phyloP scores from a whole-genome alignment of 257 asterid species.

The Solanum ossicruentum region DNA sequence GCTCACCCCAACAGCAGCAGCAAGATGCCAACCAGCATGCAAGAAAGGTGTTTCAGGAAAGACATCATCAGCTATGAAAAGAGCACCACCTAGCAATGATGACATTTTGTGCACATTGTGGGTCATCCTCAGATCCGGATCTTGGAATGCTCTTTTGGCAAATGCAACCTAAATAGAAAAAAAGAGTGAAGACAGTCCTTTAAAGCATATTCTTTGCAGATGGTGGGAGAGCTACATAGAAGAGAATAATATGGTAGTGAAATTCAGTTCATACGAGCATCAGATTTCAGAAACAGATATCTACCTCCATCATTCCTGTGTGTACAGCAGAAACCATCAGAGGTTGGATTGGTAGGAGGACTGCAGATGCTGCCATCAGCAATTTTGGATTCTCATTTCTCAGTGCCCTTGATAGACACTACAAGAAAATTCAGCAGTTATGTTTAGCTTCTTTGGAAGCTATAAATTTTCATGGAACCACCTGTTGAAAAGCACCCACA shows the following conservation, averaged over 20 bases:
- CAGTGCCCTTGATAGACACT: constrained; percentile 90
- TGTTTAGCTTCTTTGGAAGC: neutral
- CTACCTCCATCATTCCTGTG: constrained; percentile 97
- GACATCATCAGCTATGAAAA: constrained; percentile 66
- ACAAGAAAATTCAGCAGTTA: neutral
- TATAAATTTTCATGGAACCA: neutral
- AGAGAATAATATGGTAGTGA: neutral
- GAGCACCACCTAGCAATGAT: constrained; percentile 59
- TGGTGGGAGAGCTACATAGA: neutral
- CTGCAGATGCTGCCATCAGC: constrained; percentile 83
- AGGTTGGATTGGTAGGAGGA: constrained; percentile 76
- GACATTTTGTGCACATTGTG: constrained; percentile 79
- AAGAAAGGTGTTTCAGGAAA: constrained; percentile 65
- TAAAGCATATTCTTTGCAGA: neutral
- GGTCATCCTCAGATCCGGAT: constrained; percentile 59
- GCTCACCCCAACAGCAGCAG: constrained; percentile 79
- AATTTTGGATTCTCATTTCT: constrained; percentile 73
- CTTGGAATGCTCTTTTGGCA: constrained; percentile 72
- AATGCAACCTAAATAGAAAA: constrained; percentile 49
- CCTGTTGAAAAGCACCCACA: neutral
- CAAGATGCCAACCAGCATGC: constrained; percentile 94
- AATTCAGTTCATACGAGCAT: neutral
- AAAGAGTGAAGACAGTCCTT: neutral
- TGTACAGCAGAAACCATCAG: constrained; percentile 92
- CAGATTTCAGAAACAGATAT: neutral